phyloP scores from a whole-genome alignment of 345 rosid genomes.

The Chamaenerion angustifolium region DNA sequence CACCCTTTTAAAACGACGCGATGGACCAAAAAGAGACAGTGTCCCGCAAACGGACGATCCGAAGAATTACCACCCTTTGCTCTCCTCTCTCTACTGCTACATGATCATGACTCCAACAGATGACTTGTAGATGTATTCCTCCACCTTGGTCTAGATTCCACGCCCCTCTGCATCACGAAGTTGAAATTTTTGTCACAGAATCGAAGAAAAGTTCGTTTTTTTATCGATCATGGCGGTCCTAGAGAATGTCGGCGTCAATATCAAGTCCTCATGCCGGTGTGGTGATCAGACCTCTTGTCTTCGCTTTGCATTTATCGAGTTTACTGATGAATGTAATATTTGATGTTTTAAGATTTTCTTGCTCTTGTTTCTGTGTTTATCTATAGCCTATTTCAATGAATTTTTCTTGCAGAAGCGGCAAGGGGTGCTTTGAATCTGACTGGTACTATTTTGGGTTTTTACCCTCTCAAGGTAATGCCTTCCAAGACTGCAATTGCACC shows the following conservation, averaged over 20 bases:
- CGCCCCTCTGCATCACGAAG: too few species aligned
- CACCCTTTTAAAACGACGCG: neutral
- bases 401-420: conserved; percentile 60
- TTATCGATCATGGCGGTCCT: conserved; percentile 64
- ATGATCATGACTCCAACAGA: too few species aligned
- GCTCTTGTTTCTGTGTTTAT: too few species aligned
- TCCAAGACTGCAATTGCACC: conserved; percentile 99
- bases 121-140: too few species aligned
- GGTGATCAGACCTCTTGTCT: conserved; percentile 93
- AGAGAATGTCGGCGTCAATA: conserved; percentile 75
- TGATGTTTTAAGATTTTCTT: too few species aligned
- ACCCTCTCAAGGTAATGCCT: conserved; percentile 92
- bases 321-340: conserved; percentile 73
- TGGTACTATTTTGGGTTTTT: conserved; percentile 80
- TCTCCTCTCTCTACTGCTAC: neutral
- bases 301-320: conserved; percentile 91
- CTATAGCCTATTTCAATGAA: conserved; percentile 2
- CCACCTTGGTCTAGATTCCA: too few species aligned
- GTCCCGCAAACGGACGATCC: conserved; percentile 31
- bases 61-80: conserved; percentile 7
- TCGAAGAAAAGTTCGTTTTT: neutral
- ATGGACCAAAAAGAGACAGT: conserved; percentile 20
- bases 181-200: neutral
- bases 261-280: conserved; percentile 49
- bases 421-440: conserved; percentile 68